Conservation (phyloP, 495 filamentous ascomycete species). For the Hyaloscypha bicolor region DNA sequence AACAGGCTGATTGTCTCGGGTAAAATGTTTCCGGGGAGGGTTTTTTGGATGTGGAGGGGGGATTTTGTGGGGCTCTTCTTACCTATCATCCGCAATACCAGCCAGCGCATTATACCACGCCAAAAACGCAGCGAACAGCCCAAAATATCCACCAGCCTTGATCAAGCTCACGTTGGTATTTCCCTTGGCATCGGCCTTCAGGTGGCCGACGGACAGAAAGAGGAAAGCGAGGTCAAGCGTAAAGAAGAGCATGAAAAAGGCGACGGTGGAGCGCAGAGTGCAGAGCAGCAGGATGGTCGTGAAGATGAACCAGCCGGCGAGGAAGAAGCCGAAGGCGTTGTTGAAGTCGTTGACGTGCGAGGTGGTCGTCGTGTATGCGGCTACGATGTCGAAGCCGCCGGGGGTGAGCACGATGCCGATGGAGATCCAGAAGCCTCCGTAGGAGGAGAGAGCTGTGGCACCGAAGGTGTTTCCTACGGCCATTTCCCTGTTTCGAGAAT, state of each 20-base stretch:
- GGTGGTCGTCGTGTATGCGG: constrained; percentile 39
- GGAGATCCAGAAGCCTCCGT: constrained; percentile 96
- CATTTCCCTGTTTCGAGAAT: constrained; percentile 76
- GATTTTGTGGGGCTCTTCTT: constrained; percentile 29
- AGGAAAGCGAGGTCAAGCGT: constrained; percentile 91
- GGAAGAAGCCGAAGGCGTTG: constrained; percentile 78
- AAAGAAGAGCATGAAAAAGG: constrained; percentile 96
- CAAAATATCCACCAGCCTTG: constrained; percentile 87
- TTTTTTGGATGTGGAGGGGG: background rate
- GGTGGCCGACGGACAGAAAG: constrained; percentile 77
- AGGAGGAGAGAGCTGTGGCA: constrained; percentile 94
- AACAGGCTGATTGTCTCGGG: background rate
- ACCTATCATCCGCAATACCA: constrained; percentile 91
- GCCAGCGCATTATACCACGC: constrained; percentile 98
- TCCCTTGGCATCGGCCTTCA: constrained; percentile 47
- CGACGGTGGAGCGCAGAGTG: constrained; percentile 91
- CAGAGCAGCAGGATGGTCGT: constrained; percentile 84
- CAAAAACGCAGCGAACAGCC: constrained; percentile 78
- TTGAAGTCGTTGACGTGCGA: constrained; percentile 38
- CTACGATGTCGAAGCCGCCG: constrained; percentile 65
- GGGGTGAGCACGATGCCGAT: constrained; percentile 89
- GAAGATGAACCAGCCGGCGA: constrained; percentile 99
- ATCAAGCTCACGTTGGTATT: constrained; percentile 53
- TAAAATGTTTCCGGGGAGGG: background rate
- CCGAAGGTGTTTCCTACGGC: constrained; percentile 97